Evolutionary conservation across 73 alveolate genomes (phyloP).

Genomic region (Paramecium caudatum): DNA sequence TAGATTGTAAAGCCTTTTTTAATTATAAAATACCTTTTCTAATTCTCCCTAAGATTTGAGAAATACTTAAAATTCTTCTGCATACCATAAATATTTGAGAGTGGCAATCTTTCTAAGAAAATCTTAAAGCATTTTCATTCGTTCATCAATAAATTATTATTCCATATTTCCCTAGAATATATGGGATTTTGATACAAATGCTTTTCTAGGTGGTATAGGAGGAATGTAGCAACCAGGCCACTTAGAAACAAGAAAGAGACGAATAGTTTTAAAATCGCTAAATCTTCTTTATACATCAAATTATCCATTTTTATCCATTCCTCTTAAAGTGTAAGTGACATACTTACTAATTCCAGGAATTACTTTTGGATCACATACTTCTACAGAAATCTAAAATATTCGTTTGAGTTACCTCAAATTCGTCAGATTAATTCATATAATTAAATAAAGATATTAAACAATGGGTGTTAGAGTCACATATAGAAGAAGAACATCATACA

Average conservation of each 20-base stretch:
- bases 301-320: conserved; percentile 84
- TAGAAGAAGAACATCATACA: conserved; percentile 78
- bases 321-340: conserved; percentile 79
- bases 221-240: conserved; percentile 93
- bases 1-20: not conserved
- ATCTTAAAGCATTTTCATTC: not conserved
- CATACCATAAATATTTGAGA: conserved; percentile 63
- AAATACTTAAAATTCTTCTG: conserved; percentile 72
- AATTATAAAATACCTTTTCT: conserved; percentile 46
- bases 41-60: conserved; percentile 35
- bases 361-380: conserved; percentile 61
- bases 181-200: not conserved
- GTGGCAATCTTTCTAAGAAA: conserved; percentile 6
- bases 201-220: conserved; percentile 82
- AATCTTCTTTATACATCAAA: conserved; percentile 87
- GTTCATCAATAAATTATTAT: conserved; percentile 30
- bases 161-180: conserved; percentile 16
- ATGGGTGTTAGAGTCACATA: conserved; percentile 79
- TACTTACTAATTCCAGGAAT: conserved; percentile 69
- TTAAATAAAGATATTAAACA: conserved; percentile 50
- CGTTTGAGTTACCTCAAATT: not conserved
- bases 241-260: conserved; percentile 76
- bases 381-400: not conserved
- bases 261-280: conserved; percentile 82
- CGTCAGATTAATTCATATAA: conserved; percentile 29